These are phyloP conservation scores for Sordariomycetes sp. DNA, from an alignment of 2,329 filamentous ascomycete genomes.

Conservation along the genomic window DNA sequence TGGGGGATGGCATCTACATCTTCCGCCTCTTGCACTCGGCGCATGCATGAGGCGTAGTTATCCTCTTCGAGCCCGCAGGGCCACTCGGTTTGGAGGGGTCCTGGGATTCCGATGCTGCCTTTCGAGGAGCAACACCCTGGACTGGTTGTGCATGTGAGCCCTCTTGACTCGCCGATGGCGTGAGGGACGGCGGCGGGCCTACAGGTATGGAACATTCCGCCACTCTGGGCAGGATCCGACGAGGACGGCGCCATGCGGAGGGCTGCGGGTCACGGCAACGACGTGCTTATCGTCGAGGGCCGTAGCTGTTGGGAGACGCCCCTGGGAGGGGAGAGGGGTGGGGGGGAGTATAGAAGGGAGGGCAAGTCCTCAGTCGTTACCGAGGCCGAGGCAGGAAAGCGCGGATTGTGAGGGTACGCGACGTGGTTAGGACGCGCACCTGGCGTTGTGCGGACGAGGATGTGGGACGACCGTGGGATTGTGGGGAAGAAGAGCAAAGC, in stretches of 20 bases:
- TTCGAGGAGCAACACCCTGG: slow-evolving; percentile 38
- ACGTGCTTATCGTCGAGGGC: not conserved
- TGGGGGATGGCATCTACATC: slow-evolving; percentile 32
- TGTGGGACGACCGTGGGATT: not conserved
- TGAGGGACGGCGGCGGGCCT: slow-evolving; percentile 1
- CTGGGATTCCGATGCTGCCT: slow-evolving; percentile 27
- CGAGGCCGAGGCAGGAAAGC: too few relatives aligned
- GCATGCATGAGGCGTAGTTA: slow-evolving; percentile 51
- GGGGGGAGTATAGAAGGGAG: too few relatives aligned
- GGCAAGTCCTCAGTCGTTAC: too few relatives aligned
- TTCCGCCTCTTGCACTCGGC: slow-evolving; percentile 70
- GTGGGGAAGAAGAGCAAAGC: not conserved
- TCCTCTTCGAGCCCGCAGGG: slow-evolving; percentile 27
- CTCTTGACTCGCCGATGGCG: not conserved
- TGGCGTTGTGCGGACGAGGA: not conserved
- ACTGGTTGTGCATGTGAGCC: slow-evolving; percentile 25
- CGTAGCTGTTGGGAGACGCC: not conserved
- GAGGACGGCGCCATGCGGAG: slow-evolving; percentile 24
- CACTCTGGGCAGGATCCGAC: slow-evolving; percentile 31
- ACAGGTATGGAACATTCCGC: slow-evolving; percentile 28
- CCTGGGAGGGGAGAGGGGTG: too few relatives aligned
- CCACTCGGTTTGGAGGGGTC: slow-evolving; percentile 22
- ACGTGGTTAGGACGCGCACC: not conserved
- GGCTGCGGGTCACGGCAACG: not conserved
- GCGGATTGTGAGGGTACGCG: too few relatives aligned